Base-by-base conservation (phyloP, 192 early-diverging fungal genomes). In the Coemansia reversa region DNA sequence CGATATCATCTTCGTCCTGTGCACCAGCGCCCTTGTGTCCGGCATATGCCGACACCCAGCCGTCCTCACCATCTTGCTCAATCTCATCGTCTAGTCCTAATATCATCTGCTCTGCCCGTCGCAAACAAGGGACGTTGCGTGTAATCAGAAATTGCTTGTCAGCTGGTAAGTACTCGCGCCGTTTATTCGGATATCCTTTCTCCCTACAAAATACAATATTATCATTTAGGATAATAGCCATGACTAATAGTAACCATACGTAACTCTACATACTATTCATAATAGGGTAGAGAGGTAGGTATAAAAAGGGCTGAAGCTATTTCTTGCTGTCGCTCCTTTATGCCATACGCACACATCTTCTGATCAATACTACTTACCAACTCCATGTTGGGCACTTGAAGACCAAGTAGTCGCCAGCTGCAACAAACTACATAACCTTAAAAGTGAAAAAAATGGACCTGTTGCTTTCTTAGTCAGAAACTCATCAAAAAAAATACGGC, bases 341-440 rank as follows among this genome's bases (percentile, higher is more conserved):
- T 45, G 14, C 14, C 35, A 18, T 32, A 35, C 11, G 18, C 35
- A 4, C 29, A 27, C 55, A 18, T 22, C 18, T 19, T 27, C 7
- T 8, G 24, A 20, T 3, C 20, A 23, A 23, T 55, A n/a, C 9
- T 58, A 69, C 74, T 22, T 81, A 81, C 79, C 97, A 99, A 59
- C 84, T 83, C 97, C 97, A 99, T 12, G 97, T 99, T 12, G 96
- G 96, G 71, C 97, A 99, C 74, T 99, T 98, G 83, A 89, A 95
- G 16, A 96, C 94, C 51, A 99, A 88, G 69, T 94, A 98, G 75
- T 99, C 97, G 29, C 97, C 97, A 5, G 96, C 96, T 29, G 89
- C 87, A 54, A 96, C 89, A 84, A 98, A 99, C 91, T 81, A 81
- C 62, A 76, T 7, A 16, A 9, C 48, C 51, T 45, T 65, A 60